Evolutionary conservation across 2,329 filamentous ascomycete genomes (phyloP).

Genomic region (Epichloe uncinata): DNA sequence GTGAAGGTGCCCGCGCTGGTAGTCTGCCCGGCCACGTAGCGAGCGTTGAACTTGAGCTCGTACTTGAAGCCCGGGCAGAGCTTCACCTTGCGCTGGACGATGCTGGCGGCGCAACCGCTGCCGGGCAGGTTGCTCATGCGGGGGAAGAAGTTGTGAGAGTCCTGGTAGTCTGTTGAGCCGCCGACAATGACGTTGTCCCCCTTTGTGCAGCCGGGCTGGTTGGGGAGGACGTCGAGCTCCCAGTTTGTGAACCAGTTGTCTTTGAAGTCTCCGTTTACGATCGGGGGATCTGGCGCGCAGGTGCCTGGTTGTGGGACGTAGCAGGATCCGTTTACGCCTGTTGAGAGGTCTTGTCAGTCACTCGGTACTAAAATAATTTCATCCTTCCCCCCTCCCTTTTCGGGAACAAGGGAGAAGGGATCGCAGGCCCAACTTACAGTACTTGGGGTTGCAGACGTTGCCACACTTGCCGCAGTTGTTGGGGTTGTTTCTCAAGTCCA

Average conservation of each 20-base stretch:
- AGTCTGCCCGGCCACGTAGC: background rate
- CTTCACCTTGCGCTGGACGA: background rate
- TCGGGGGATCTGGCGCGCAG: background rate
- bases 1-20: background rate
- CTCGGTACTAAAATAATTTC: too few species aligned
- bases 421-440: background rate
- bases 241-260: background rate
- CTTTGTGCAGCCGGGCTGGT: background rate
- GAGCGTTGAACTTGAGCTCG: background rate
- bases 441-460: background rate
- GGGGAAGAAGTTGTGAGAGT: background rate
- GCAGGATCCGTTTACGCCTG: background rate
- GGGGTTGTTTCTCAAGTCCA: background rate
- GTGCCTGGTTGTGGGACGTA: background rate
- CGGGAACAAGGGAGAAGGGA: background rate
- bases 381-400: background rate
- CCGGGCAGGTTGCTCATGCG: background rate
- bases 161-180: background rate
- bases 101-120: background rate
- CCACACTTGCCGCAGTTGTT: conserved; percentile 1
- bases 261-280: background rate
- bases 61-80: background rate
- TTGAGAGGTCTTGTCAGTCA: background rate
- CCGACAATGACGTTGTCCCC: background rate
- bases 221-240: background rate